phyloP scores from a whole-genome alignment of 2,329 filamentous ascomycete species.

The Colletotrichum cordylinicola region DNA sequence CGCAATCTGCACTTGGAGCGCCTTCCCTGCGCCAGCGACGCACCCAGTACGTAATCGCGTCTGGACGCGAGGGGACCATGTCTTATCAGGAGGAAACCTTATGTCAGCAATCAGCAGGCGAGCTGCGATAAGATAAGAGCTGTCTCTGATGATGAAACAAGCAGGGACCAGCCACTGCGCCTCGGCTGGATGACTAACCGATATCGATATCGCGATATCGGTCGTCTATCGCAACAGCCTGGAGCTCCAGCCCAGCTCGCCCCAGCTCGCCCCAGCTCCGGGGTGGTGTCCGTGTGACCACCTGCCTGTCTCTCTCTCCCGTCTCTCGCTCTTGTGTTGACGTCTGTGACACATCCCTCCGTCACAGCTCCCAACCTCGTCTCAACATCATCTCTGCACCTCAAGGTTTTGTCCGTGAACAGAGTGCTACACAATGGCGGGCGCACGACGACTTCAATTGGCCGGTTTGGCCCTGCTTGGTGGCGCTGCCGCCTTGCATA shows the following conservation, averaged over 20 bases:
- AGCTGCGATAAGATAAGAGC: conserved; percentile 13
- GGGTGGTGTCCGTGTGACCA: neutral
- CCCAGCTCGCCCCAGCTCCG: neutral
- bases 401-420: neutral
- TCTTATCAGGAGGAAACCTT: neutral
- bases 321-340: neutral
- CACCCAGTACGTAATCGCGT: neutral
- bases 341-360: conserved; percentile 8
- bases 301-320: neutral
- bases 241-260: neutral
- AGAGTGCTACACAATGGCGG: neutral
- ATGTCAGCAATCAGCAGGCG: neutral
- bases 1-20: neutral
- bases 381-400: conserved; percentile 10
- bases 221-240: conserved; percentile 12
- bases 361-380: neutral
- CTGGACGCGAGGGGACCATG: conserved; percentile 4
- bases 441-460: conserved; percentile 7
- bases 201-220: conserved; percentile 17
- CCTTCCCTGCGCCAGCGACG: neutral
- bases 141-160: neutral
- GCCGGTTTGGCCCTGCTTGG: conserved; percentile 8
- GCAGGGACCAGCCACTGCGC: neutral
- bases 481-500: conserved; percentile 13
- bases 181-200: conserved; percentile 17